phyloP scores from a whole-genome alignment of 1,284 basidiomycete species.

The Leccinum holopus region DNA sequence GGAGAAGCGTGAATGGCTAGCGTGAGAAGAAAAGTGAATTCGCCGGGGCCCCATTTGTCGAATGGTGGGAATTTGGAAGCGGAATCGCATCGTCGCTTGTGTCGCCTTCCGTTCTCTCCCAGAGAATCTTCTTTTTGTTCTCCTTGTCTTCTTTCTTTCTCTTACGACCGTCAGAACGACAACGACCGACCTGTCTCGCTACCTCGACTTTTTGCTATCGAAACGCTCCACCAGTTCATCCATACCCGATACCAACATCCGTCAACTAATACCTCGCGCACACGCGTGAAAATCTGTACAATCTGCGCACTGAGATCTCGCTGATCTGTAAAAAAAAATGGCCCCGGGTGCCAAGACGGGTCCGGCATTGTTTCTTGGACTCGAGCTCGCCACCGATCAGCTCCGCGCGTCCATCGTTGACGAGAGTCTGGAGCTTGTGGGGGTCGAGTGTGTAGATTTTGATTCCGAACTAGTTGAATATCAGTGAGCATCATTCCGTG shows the following conservation, averaged over 20 bases:
- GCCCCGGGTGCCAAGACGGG: conserved; percentile 52
- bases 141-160: conserved; percentile 15
- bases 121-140: conserved; percentile 9
- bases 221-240: conserved; percentile 13
- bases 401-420: conserved; percentile 78
- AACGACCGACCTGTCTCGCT: conserved; percentile 13
- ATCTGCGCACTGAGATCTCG: conserved; percentile 3
- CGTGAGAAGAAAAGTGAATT: conserved; percentile 30
- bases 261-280: conserved; percentile 17
- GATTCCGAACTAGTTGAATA: conserved; percentile 77
- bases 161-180: conserved; percentile 30
- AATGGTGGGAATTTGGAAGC: conserved; percentile 18
- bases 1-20: conserved; percentile 18
- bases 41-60: conserved; percentile 11
- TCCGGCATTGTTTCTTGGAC: conserved; percentile 66
- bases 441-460: conserved; percentile 77
- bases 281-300: conserved; percentile 7
- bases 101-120: conserved; percentile 7
- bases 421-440: conserved; percentile 73
- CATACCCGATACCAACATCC: conserved; percentile 34
- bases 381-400: conserved; percentile 79
- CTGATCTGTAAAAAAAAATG: conserved; percentile 36
- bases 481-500: conserved; percentile 53
- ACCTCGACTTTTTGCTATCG: conserved; percentile 11
- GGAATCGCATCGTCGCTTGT: conserved; percentile 8